A percentile compares a stretch with the other conserved stretches of the same genome.
Evolutionary conservation across 225 moss, liverwort and hornwort species (phyloP).

Genomic region (Lunularia cruciata): DNA sequence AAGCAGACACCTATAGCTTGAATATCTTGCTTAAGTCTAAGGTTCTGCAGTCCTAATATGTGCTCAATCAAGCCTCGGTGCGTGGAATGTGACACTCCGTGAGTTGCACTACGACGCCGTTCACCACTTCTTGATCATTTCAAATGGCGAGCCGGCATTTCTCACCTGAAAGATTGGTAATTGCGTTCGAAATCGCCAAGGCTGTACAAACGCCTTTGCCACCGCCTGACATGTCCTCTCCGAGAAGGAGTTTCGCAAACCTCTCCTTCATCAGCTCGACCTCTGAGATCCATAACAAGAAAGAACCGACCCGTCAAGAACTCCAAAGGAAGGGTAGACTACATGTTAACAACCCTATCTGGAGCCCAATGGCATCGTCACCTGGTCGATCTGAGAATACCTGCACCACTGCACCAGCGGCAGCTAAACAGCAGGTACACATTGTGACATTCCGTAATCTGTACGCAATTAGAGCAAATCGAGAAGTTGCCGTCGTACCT

Average conservation of each 20-base stretch:
- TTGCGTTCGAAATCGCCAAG: slow-evolving; percentile 87
- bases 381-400: neutral
- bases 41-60: too few relatives aligned
- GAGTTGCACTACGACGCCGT: too few relatives aligned
- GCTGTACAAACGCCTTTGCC: slow-evolving; percentile 95
- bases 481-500: slow-evolving; percentile 44
- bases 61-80: too few relatives aligned
- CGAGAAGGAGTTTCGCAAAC: slow-evolving; percentile 93
- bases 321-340: neutral
- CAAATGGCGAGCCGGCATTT: neutral
- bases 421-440: too few relatives aligned
- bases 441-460: too few relatives aligned
- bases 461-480: neutral
- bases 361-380: neutral
- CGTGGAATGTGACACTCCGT: too few relatives aligned
- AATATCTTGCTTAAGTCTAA: too few relatives aligned
- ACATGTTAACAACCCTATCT: neutral
- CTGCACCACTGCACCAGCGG: too few relatives aligned
- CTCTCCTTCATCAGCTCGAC: slow-evolving; percentile 99
- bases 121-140: neutral
- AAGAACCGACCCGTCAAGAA: neutral
- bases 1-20: too few relatives aligned
- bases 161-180: slow-evolving; percentile 96
- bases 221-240: slow-evolving; percentile 99
- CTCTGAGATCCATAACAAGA: slow-evolving; percentile 47